Base-by-base conservation (phyloP, 1,139 yeast species). In the Pichia sp. region DNA sequence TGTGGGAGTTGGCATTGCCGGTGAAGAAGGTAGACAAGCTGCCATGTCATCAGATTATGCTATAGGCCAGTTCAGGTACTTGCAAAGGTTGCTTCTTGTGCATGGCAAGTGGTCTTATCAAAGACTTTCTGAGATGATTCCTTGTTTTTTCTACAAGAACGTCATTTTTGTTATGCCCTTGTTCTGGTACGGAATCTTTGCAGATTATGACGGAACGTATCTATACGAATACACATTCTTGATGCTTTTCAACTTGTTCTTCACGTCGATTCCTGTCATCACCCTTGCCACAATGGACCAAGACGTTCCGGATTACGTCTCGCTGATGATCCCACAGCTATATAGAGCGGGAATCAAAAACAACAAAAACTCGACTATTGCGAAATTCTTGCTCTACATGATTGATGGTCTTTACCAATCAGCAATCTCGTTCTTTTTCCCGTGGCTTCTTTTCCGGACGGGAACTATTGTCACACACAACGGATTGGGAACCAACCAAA, bases 91-190 rank as follows among this genome's bases (percentile, higher is more conserved):
- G 52, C 66, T 81, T 36, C 66, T 81, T 54, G 85, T 80, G 41
- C 86, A 81, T 62, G 86, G 86, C 12, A 70, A 84, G 59, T 81
- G 86, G 86, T 79, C 83, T 2, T 81, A 79, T 62, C 80, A 79
- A 59, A 68, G 86, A 62, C 71, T 81, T 52, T 79, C 84, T 0
- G 84, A 80, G 64, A 80, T 81, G 85, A 75, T 81, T 45, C 85
- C 85, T 4, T 79, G 83, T 65, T 81, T 81, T 67, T 81, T 81
- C 62, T 81, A 79, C 66, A 81, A 81, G 64, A 81, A 81, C 63
- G 81, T 80, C 46, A 79, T 79, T 21, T 81, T 79, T 65, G 79
- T 83, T 3, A 70, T 80, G 62, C 79, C 85, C 1, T 73, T 79
- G 66, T 80, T 81, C 68, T 81, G 85, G 84, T 81, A 66, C 58